Conservation (phyloP, 2,329 filamentous ascomycete species). For the Pseudogymnoascus pannorum region DNA sequence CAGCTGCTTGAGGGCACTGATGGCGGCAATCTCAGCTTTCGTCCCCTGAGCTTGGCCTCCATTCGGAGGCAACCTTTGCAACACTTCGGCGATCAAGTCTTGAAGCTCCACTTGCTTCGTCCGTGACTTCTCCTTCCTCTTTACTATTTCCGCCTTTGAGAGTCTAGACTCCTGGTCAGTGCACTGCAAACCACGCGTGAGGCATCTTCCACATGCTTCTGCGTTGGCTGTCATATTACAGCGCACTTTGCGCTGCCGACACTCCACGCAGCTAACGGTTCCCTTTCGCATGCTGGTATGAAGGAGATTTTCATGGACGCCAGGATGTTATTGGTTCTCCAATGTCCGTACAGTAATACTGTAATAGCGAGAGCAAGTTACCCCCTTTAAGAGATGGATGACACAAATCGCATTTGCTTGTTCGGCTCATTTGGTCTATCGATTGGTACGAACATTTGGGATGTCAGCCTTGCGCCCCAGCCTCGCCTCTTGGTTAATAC, state of each 20-base stretch:
- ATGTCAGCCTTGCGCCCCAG: background rate
- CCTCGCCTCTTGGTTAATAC: too few species aligned
- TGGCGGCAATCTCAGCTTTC: background rate
- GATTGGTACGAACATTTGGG: background rate
- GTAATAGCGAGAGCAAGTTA: background rate
- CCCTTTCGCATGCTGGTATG: constrained; percentile 28
- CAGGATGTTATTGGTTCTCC: background rate
- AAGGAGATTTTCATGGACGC: constrained; percentile 3
- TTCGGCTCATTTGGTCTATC: background rate
- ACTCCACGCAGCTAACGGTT: constrained; percentile 33
- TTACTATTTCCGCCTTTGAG: constrained; percentile 12
- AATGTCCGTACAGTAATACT: background rate
- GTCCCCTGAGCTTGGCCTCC: background rate
- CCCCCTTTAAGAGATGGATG: background rate
- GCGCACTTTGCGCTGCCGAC: constrained; percentile 42
- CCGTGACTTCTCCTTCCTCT: constrained; percentile 10
- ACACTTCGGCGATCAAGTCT: constrained; percentile 18
- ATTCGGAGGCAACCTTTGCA: constrained; percentile 12
- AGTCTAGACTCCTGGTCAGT: constrained; percentile 34
- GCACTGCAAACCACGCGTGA: constrained; percentile 37
- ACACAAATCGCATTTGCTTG: background rate
- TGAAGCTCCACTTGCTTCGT: constrained; percentile 24
- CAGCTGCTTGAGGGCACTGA: background rate
- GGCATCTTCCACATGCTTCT: constrained; percentile 37
- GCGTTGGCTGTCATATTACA: constrained; percentile 37